Conservation (phyloP, 192 early-diverging fungal species). For the Coemansia sp. region DNA sequence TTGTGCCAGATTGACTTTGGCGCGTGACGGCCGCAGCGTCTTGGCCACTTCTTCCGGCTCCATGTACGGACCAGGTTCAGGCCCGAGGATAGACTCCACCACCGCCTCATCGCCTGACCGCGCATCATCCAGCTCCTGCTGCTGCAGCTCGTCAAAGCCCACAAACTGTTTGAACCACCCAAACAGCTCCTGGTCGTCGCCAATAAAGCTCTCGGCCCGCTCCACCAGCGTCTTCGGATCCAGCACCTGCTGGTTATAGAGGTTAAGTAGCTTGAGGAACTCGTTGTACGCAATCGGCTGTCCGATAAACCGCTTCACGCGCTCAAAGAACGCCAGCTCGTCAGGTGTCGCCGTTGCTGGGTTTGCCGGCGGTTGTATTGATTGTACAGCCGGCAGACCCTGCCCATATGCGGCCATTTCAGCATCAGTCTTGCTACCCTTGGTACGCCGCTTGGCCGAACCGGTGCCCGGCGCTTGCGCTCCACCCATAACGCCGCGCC, state of each 20-base stretch:
- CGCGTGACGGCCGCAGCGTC: slow-evolving; percentile 42
- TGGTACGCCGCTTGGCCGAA: slow-evolving; percentile 45
- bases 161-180: slow-evolving; percentile 87
- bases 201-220: slow-evolving; percentile 81
- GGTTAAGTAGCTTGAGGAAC: slow-evolving; percentile 92
- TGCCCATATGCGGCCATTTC: slow-evolving; percentile 17
- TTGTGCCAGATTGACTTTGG: slow-evolving; percentile 29
- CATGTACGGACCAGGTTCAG: slow-evolving; percentile 41
- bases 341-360: slow-evolving; percentile 60
- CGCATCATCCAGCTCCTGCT: slow-evolving; percentile 38
- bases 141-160: slow-evolving; percentile 52
- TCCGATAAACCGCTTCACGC: slow-evolving; percentile 80
- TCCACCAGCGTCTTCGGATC: slow-evolving; percentile 82
- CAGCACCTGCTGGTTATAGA: slow-evolving; percentile 93
- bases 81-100: slow-evolving; percentile 38
- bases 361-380: slow-evolving; percentile 22
- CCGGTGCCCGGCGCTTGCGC: slow-evolving; percentile 28
- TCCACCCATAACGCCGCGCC: slow-evolving; percentile 30
- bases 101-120: slow-evolving; percentile 48
- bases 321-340: slow-evolving; percentile 94
- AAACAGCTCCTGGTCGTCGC: slow-evolving; percentile 80
- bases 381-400: slow-evolving; percentile 9
- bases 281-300: slow-evolving; percentile 91
- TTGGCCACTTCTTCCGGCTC: slow-evolving; percentile 48
- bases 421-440: slow-evolving; percentile 26